Percentiles rank a stretch among this genome's conserved stretches.
Conservation (phyloP, 768 basidiomycete genomes). For the Amanita rimosa region DNA sequence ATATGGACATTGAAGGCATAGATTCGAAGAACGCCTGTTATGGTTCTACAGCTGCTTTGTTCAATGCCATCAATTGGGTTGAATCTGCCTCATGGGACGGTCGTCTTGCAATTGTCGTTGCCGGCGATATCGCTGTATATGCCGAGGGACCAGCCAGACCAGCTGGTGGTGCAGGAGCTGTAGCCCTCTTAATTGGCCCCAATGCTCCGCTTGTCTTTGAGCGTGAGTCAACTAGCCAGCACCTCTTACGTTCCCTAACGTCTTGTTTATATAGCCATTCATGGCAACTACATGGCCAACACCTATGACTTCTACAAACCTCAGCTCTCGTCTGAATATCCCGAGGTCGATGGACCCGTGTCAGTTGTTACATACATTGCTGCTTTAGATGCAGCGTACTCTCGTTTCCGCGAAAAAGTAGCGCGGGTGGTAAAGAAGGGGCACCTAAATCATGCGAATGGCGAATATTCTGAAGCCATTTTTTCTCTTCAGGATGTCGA, state of each 20-base stretch:
- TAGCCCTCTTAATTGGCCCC: slow-evolving; percentile 91
- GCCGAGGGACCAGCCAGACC: slow-evolving; percentile 93
- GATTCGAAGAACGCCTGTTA: slow-evolving; percentile 99
- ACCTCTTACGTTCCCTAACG: not conserved
- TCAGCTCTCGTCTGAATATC: slow-evolving; percentile 87
- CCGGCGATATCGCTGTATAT: slow-evolving; percentile 96
- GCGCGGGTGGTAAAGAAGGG: slow-evolving; percentile 50
- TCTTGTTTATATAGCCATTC: slow-evolving; percentile 52
- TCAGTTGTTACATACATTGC: slow-evolving; percentile 93
- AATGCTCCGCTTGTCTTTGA: slow-evolving; percentile 92
- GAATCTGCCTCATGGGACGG: slow-evolving; percentile 97
- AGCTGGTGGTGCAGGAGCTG: slow-evolving; percentile 93
- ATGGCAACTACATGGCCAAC: slow-evolving; percentile 96
- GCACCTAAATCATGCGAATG: slow-evolving; percentile 24
- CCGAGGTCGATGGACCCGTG: slow-evolving; percentile 94
- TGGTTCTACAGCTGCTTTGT: slow-evolving; percentile 95
- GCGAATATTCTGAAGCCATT: slow-evolving; percentile 27
- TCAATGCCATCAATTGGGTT: slow-evolving; percentile 98
- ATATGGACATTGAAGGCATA: slow-evolving; percentile 96
- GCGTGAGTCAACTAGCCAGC: slow-evolving; percentile 46
- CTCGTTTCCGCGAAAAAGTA: slow-evolving; percentile 72
- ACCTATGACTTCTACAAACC: slow-evolving; percentile 99
- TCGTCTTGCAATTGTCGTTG: slow-evolving; percentile 92
- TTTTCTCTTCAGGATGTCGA: slow-evolving; percentile 82
- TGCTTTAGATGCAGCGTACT: slow-evolving; percentile 86